Conservation (phyloP, 2,329 filamentous ascomycete species). For the Tolypocladium tropicale region DNA sequence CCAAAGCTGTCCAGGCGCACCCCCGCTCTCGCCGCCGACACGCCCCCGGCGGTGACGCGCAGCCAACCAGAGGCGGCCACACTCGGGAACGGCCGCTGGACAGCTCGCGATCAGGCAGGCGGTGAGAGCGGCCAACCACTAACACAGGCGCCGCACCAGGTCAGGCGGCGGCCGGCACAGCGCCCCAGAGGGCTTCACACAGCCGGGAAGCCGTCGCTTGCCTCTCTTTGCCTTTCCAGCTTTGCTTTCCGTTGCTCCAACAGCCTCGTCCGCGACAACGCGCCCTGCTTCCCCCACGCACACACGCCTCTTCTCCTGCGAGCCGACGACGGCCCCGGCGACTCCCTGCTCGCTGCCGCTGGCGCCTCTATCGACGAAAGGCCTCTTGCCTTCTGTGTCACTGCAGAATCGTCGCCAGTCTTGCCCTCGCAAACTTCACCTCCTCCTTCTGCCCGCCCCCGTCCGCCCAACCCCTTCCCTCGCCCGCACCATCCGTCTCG, state of each 20-base stretch:
- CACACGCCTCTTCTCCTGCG: background rate
- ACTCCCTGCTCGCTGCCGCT: background rate
- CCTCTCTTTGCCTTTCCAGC: too few species aligned
- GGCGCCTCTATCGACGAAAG: background rate
- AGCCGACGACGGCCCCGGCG: too few species aligned
- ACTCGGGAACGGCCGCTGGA: background rate
- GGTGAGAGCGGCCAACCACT: slow-evolving; percentile 9
- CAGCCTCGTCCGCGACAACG: background rate
- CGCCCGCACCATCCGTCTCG: background rate
- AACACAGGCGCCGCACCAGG: slow-evolving; percentile 1
- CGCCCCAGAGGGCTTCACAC: too few species aligned
- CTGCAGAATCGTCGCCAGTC: background rate
- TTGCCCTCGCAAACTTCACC: background rate
- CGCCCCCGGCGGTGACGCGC: background rate
- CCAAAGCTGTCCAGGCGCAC: background rate
- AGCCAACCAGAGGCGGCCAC: slow-evolving; percentile 5
- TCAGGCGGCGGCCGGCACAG: background rate
- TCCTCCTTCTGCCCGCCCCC: too few species aligned
- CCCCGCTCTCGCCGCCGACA: background rate
- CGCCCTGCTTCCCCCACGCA: background rate
- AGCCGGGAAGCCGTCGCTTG: background rate
- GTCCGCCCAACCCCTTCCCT: background rate
- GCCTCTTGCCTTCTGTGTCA: background rate
- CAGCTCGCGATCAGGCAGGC: slow-evolving; percentile 6
- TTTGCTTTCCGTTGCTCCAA: background rate